Evolutionary conservation across 1,284 basidiomycete species (phyloP).

Genomic region (Boletus semigastroideus): DNA sequence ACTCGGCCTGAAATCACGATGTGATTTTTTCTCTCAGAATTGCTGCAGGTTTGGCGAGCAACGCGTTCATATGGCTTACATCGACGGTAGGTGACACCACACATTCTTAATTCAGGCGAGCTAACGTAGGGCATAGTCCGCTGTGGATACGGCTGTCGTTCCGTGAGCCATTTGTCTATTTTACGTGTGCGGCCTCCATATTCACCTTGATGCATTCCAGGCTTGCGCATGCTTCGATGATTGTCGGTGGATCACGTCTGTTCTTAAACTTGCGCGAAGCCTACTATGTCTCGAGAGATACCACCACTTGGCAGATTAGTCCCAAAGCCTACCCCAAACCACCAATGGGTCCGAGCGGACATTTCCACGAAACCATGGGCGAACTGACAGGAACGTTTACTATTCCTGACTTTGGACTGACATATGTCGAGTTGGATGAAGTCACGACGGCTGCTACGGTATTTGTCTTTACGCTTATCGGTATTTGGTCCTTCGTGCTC

Average conservation of each 20-base stretch:
- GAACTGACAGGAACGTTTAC: constrained; percentile 2
- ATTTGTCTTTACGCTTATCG: neutral
- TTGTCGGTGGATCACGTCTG: constrained; percentile 2
- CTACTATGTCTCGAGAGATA: neutral
- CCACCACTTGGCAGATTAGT: neutral
- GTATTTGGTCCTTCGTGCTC: neutral
- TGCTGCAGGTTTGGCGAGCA: constrained; percentile 1
- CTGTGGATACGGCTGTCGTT: constrained; percentile 1
- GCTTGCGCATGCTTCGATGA: constrained; percentile 3
- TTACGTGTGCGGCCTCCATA: neutral
- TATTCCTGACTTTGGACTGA: neutral
- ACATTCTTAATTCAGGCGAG: neutral
- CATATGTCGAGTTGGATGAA: neutral
- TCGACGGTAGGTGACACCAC: neutral
- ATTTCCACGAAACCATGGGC: neutral
- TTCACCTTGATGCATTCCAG: neutral
- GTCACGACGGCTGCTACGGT: neutral
- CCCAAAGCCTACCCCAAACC: neutral
- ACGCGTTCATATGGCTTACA: constrained; percentile 1
- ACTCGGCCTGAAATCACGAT: neutral
- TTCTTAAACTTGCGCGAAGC: constrained; percentile 4
- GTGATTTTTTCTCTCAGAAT: neutral
- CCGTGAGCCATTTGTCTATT: neutral
- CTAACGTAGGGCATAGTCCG: neutral
- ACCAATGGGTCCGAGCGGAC: neutral